Evolutionary conservation across 2,329 filamentous ascomycete species (phyloP), one percentile per base, ranked within the genome.

Genomic region (Plectosphaerella plurivora): DNA sequence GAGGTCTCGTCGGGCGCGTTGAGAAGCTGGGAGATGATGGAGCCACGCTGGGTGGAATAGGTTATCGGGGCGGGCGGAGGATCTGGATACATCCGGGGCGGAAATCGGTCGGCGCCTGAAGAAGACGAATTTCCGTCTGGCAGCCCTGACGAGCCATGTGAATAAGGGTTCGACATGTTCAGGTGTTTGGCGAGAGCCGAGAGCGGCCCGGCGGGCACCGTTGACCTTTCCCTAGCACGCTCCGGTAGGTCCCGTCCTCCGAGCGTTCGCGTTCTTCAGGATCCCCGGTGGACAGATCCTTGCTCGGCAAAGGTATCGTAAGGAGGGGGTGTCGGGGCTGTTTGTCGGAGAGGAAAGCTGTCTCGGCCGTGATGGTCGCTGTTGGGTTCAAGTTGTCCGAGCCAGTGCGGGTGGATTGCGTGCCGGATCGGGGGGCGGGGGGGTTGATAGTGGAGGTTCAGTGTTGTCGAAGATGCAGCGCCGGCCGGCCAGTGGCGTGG

Each of bases 11-110:
- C 72, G 59, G 69, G 66, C 57, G 71, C 73, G 67, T 80, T 81
- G 57, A 81, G 68, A 35, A 86, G 73, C 59, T 84, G 78, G 4
- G 80, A 77, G 61, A 80, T 79, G 55, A 72, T 74, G 59, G 69
- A 71, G 49, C n/a, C 41, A 12, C 28, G 28, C 11, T 33, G 28
- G 28, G 28, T 33, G 28, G 8, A 10, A 12, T 33, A 33, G 8
- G 28, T 33, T 9, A 66, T 61, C 51, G 67, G 66, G 53, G 65
- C 59, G 45, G 65, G 65, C 36, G 59, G 61, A 44, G 20, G 55
- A 28, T 11, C 37, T 49, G 18, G 41, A 45, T 33, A 33, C 28
- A 33, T 33, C 28, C 28, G 41, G 18, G 41, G 41, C 41, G 41
- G 28, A 16, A 44, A 44, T 10, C 41, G 18, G 41, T 44, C 16